phyloP scores from a whole-genome alignment of 2,329 filamentous ascomycete species.

The Aspergillus niger region DNA sequence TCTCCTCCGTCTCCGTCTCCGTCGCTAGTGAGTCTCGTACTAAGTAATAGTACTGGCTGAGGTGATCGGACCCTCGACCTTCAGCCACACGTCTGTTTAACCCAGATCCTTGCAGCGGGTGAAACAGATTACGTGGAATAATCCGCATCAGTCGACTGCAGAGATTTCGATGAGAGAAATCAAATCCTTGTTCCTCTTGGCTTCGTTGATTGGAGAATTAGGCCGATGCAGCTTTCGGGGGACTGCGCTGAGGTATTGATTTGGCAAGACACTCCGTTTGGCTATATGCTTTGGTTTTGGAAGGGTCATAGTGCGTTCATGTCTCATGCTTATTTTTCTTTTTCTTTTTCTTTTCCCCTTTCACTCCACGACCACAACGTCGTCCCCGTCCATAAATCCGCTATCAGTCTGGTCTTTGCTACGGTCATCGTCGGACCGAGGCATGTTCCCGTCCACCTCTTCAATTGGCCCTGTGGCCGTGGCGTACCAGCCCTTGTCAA shows the following conservation, averaged over 20 bases:
- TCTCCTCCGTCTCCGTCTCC: neutral
- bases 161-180: neutral
- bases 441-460: slow-evolving; percentile 19
- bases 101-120: neutral
- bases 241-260: too few relatives aligned
- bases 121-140: slow-evolving; percentile 1
- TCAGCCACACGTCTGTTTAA: neutral
- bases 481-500: slow-evolving; percentile 45
- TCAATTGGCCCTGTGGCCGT: slow-evolving; percentile 28
- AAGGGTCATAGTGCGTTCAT: too few relatives aligned
- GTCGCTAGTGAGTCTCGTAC: neutral
- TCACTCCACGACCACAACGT: slow-evolving; percentile 40
- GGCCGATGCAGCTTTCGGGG: too few relatives aligned
- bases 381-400: slow-evolving; percentile 36
- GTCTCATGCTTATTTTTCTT: neutral
- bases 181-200: too few relatives aligned
- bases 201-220: too few relatives aligned
- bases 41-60: too few relatives aligned
- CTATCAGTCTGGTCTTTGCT: slow-evolving; percentile 20
- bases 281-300: too few relatives aligned
- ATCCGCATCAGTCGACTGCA: neutral
- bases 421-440: slow-evolving; percentile 18
- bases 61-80: slow-evolving; percentile 7
- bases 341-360: neutral
- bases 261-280: too few relatives aligned